Base-by-base conservation (phyloP, 2,329 filamentous ascomycete species). In the Ascocoryne sarcoides region DNA sequence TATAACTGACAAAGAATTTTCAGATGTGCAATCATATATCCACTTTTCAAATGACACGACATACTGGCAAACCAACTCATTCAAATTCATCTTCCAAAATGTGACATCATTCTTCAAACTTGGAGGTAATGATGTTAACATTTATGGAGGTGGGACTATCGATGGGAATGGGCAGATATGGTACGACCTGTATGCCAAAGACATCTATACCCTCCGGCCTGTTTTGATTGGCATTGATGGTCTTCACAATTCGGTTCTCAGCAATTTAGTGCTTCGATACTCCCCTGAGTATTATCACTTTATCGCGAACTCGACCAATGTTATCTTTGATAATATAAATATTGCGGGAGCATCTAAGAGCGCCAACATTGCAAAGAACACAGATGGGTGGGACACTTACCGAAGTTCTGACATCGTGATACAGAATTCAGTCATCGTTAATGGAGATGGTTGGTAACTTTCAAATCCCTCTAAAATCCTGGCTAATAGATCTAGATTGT, bases 31-130 rank as follows among this genome's bases (percentile, higher is more conserved):
- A 52, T 77, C 75, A 16, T 69, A 68, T 16, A 67, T 83, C 15
- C 64, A 71, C 41, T 84, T 84, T 61, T 74, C 71, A 40, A 71
- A 79, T 37, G 76, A 85, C 54, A 79, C 77, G 2, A 69, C 75
- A 48, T 84, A 84, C 60, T 84, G 81, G 81, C 69, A 79, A 47
- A 68, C 66, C 7, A 69, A 82, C 52, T 67, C 70, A 31, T 84
- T 83, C 66, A 70, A 71, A 40, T 76, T 79, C 18, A 65, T 63
- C 4, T 85, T 75, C 61, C 81, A 84, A 51, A 82, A 82, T 46
- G 70, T 73, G 4, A 78, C 75, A 1, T 75, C 75, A 2, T 82
- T 83, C 65, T 83, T 79, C 67, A 70, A 77, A 54, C 68, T 81
- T 28, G 79, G 79, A 30, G 80, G 80, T 20, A 63, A 70, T 15